Percentiles rank a stretch among this genome's conserved stretches.
Conservation (phyloP, 768 basidiomycete genomes). For the Trametes gibbosa region DNA sequence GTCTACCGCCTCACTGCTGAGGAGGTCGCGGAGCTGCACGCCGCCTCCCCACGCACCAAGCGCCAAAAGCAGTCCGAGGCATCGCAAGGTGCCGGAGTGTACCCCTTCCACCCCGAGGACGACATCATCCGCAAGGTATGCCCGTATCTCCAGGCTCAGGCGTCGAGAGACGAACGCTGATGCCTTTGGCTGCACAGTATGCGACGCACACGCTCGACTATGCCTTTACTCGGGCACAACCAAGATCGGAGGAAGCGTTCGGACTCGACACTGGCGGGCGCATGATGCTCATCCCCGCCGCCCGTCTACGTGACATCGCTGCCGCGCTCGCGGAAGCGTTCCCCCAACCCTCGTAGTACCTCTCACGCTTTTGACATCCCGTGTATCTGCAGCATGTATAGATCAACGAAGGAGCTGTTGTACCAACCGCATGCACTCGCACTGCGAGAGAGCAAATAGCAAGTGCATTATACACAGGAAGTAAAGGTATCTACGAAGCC, state of each 20-base stretch:
- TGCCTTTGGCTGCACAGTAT: constrained; percentile 35
- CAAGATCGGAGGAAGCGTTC: constrained; percentile 63
- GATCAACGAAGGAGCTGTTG: background rate
- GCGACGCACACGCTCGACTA: constrained; percentile 53
- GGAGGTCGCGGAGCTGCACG: constrained; percentile 58
- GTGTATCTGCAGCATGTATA: background rate
- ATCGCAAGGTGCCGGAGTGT: constrained; percentile 41
- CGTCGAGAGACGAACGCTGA: constrained; percentile 1
- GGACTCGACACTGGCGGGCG: constrained; percentile 70
- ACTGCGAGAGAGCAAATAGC: constrained; percentile 5
- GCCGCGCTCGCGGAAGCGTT: constrained; percentile 25
- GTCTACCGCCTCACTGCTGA: constrained; percentile 71
- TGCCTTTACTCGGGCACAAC: constrained; percentile 48
- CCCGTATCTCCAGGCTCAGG: constrained; percentile 2
- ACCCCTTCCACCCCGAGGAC: constrained; percentile 87
- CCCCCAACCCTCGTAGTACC: constrained; percentile 23
- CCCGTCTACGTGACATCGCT: constrained; percentile 42
- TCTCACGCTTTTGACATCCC: background rate
- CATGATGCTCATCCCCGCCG: constrained; percentile 57
- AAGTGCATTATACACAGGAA: constrained; percentile 18
- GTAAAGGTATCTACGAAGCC: constrained; percentile 18
- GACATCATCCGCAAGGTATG: constrained; percentile 65
- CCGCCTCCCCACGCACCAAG: constrained; percentile 35
- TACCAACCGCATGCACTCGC: background rate
- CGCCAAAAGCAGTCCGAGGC: constrained; percentile 41